Evolutionary conservation across 1,284 basidiomycete species (phyloP).

Genomic region (Rhodotorula sp.): DNA sequence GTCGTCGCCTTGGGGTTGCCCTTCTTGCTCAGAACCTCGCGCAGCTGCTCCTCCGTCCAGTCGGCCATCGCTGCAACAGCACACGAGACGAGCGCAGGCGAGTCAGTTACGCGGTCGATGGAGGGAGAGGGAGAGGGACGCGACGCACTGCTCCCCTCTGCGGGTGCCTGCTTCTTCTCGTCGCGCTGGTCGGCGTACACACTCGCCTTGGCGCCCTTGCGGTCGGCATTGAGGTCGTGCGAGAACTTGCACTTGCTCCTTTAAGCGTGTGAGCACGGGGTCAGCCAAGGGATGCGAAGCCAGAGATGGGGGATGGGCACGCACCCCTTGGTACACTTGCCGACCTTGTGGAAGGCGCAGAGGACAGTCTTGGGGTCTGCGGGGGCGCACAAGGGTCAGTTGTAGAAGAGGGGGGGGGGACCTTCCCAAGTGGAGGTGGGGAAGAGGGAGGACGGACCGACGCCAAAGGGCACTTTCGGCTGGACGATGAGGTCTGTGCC

Average conservation of each 20-base stretch:
- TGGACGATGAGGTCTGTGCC: slow-evolving; percentile 50
- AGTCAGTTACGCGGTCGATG: neutral
- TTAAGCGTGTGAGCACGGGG: neutral
- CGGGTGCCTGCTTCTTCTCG: slow-evolving; percentile 56
- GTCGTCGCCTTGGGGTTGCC: slow-evolving; percentile 91
- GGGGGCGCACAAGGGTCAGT: neutral
- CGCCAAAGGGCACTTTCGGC: slow-evolving; percentile 73
- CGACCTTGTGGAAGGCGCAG: slow-evolving; percentile 85
- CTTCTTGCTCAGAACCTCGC: slow-evolving; percentile 83
- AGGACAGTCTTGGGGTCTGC: slow-evolving; percentile 84
- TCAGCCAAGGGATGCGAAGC: slow-evolving; percentile 11
- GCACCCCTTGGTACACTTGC: slow-evolving; percentile 76
- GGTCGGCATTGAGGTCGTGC: slow-evolving; percentile 81
- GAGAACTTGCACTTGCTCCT: slow-evolving; percentile 73
- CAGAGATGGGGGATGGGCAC: neutral
- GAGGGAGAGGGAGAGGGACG: neutral
- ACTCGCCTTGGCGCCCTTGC: slow-evolving; percentile 96
- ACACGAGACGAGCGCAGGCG: neutral
- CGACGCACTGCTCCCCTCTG: slow-evolving; percentile 61
- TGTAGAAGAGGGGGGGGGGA: neutral
- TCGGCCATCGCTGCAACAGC: slow-evolving; percentile 98
- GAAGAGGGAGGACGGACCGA: slow-evolving; percentile 56
- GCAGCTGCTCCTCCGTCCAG: slow-evolving; percentile 95
- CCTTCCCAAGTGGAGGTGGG: too few species aligned
- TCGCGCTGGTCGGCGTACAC: slow-evolving; percentile 87